Evolutionary conservation across 192 early-diverging fungal species (phyloP).

Genomic region (Coemansia interrupta): DNA sequence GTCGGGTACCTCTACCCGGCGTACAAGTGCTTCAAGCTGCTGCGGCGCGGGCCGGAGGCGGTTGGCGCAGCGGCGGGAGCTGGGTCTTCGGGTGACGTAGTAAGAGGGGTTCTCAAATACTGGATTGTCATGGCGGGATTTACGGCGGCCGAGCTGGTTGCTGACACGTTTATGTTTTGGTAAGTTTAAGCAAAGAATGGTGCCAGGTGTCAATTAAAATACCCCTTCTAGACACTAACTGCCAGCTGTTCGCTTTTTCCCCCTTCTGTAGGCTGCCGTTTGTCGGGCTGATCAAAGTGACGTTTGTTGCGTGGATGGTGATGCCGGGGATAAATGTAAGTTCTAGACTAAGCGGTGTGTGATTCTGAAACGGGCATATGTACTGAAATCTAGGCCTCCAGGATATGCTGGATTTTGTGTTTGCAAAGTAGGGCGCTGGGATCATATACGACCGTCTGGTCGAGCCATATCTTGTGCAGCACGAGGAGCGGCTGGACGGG

Average conservation of each 20-base stretch:
- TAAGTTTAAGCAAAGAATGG: constrained; percentile 14
- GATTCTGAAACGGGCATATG: background rate
- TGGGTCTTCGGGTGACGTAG: constrained; percentile 34
- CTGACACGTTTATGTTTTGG: constrained; percentile 55
- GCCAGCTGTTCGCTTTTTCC: too few relatives aligned
- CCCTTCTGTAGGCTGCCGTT: constrained; percentile 50
- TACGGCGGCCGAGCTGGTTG: constrained; percentile 44
- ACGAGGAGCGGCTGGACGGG: constrained; percentile 39
- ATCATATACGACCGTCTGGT: constrained; percentile 49
- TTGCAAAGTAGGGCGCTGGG: constrained; percentile 36
- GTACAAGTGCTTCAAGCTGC: constrained; percentile 52
- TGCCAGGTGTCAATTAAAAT: background rate
- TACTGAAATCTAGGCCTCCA: too few relatives aligned
- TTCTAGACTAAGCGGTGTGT: constrained; percentile 2
- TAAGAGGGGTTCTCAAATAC: constrained; percentile 47
- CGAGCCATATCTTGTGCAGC: constrained; percentile 41
- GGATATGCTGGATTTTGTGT: background rate
- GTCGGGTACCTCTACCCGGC: constrained; percentile 44
- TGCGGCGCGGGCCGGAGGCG: constrained; percentile 44
- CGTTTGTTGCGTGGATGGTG: constrained; percentile 48
- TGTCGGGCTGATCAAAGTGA: constrained; percentile 44
- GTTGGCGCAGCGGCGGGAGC: constrained; percentile 13
- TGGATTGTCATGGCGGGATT: constrained; percentile 56
- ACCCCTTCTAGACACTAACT: background rate
- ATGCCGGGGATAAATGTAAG: constrained; percentile 53